Percentiles rank a stretch among this genome's conserved stretches.
Evolutionary conservation across 1,139 yeast species (phyloP).

Genomic region (Kodamaea derodonti): DNA sequence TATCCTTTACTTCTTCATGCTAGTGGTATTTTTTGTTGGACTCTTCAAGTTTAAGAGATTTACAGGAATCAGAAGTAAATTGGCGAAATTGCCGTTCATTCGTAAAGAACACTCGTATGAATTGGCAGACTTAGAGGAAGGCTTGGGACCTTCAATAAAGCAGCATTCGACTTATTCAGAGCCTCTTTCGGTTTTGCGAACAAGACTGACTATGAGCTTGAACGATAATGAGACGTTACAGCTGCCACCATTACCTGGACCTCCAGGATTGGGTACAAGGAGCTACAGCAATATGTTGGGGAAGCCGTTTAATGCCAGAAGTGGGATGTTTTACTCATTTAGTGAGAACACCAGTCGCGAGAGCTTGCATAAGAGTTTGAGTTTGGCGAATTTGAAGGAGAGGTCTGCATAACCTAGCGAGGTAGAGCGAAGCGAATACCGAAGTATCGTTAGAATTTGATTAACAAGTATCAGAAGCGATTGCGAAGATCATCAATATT

Average conservation of each 20-base stretch:
- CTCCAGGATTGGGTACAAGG: conserved; percentile 8
- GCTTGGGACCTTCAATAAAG: conserved; percentile 1
- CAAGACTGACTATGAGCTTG: conserved; percentile 39
- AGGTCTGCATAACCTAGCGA: too few relatives aligned
- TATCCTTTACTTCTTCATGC: background rate
- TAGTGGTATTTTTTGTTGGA: background rate
- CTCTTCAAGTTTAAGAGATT: background rate
- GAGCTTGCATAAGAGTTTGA: conserved; percentile 19
- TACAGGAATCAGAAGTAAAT: background rate
- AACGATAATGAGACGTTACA: conserved; percentile 15
- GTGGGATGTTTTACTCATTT: conserved; percentile 13
- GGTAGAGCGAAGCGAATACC: too few relatives aligned
- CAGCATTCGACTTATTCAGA: background rate
- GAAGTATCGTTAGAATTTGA: too few relatives aligned
- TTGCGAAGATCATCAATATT: too few relatives aligned
- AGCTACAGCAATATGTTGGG: conserved; percentile 27
- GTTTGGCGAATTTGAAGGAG: too few relatives aligned
- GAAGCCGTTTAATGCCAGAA: conserved; percentile 33
- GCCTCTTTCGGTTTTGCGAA: conserved; percentile 25
- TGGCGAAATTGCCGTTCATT: conserved; percentile 2
- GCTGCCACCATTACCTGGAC: conserved; percentile 3
- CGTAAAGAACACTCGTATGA: conserved; percentile 3
- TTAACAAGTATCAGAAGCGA: too few relatives aligned
- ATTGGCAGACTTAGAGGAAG: conserved; percentile 7
- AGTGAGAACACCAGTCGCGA: conserved; percentile 29